Evolutionary conservation across 108 stramenopile species (phyloP).

Genomic region (Cyclostephanos tholiformis): DNA sequence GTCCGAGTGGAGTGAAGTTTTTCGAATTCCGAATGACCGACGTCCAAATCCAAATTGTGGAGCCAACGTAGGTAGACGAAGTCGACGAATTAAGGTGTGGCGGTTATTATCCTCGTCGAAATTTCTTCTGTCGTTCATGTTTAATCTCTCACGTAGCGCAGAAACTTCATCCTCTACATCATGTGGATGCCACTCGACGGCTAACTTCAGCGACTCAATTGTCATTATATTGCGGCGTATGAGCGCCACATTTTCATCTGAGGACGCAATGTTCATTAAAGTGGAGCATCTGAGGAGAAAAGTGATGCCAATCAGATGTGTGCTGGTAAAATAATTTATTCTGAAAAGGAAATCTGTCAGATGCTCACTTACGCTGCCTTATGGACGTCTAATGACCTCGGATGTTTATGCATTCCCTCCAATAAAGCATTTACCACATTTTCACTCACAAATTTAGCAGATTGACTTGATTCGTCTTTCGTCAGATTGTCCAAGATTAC

Average conservation of each 20-base stretch:
- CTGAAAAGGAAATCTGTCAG: background rate
- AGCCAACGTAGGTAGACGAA: background rate
- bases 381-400: conserved; percentile 16
- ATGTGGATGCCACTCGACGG: background rate
- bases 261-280: conserved; percentile 13
- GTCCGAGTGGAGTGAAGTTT: background rate
- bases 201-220: background rate
- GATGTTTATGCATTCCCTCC: conserved; percentile 19
- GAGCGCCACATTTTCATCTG: conserved; percentile 6
- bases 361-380: conserved; percentile 24
- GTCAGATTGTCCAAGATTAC: conserved; percentile 41
- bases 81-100: background rate
- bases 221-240: conserved; percentile 8
- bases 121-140: background rate
- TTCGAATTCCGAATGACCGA: background rate
- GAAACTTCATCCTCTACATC: background rate
- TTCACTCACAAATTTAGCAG: conserved; percentile 23
- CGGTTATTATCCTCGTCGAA: background rate
- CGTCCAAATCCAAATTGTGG: background rate
- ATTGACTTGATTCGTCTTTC: conserved; percentile 14
- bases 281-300: conserved; percentile 3
- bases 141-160: background rate
- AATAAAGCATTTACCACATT: conserved; percentile 25
- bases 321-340: background rate
- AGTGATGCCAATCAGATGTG: background rate